These are phyloP conservation scores for Stemphylium vesicarium DNA, from an alignment of 2,329 filamentous ascomycete species.

Conservation along the genomic window DNA sequence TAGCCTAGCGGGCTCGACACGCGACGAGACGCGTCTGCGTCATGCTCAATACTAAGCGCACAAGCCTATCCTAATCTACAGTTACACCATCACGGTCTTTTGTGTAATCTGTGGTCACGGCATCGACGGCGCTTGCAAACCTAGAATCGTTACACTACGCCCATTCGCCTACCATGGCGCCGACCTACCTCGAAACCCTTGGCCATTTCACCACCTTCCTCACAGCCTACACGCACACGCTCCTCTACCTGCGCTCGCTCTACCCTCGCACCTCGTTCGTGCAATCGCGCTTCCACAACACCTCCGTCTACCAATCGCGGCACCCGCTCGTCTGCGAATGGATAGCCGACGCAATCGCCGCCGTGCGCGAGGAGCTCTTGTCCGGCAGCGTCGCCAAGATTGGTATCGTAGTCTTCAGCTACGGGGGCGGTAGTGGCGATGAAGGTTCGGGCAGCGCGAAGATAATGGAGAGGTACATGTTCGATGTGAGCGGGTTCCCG, in stretches of 20 bases:
- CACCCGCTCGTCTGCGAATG: slow-evolving; percentile 86
- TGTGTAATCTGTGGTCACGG: no score
- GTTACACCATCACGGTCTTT: background rate
- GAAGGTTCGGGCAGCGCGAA: slow-evolving; percentile 46
- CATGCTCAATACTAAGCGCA: background rate
- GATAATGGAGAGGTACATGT: slow-evolving; percentile 65
- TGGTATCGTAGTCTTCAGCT: slow-evolving; percentile 63
- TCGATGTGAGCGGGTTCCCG: slow-evolving; percentile 65
- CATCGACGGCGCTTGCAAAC: no score
- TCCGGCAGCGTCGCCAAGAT: slow-evolving; percentile 60
- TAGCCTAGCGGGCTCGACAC: slow-evolving; percentile 4
- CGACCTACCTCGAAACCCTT: slow-evolving; percentile 59
- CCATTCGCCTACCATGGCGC: slow-evolving; percentile 25
- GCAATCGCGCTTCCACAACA: slow-evolving; percentile 79
- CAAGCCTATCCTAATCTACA: background rate
- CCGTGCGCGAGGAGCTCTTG: slow-evolving; percentile 73
- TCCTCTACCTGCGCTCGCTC: slow-evolving; percentile 80
- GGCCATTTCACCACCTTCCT: slow-evolving; percentile 79
- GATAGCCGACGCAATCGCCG: slow-evolving; percentile 79
- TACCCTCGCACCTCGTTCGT: slow-evolving; percentile 82
- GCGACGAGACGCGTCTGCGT: slow-evolving; percentile 18
- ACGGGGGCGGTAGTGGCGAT: slow-evolving; percentile 22
- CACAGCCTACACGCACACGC: slow-evolving; percentile 80
- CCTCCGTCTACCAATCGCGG: slow-evolving; percentile 82
- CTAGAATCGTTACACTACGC: no score